Evolutionary conservation across 495 filamentous ascomycete species (phyloP), one percentile per base, ranked within the genome.

Genomic region (Bacidia rubella): DNA sequence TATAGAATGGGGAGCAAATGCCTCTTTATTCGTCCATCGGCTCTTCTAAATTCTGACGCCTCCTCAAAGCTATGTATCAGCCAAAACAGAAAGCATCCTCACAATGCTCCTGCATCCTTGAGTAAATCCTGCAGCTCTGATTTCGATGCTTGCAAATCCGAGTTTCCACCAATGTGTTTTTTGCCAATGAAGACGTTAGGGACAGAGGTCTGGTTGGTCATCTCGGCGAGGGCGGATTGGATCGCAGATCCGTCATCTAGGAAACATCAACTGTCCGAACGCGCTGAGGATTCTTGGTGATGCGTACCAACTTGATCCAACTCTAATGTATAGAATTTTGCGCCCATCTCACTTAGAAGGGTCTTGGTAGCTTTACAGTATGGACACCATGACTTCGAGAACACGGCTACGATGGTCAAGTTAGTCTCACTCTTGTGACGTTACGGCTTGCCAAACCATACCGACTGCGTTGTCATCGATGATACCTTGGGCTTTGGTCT

Each of bases 301-400:
- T 27, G 54, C 82, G 44, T 68, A 90, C 82, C 75, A 58, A 84
- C 75, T 74, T 88, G 70, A 70, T 98, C 90, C 54, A 98, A 70
- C 74, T 98, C 92, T 39, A 95, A 70, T 26, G 70, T 56, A 59
- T 74, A 79, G 67, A 78, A 87, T 62, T 88, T 86, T 42, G 86
- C 89, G 57, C 80, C 79, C 53, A 78, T 45, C 35, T 80, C 68
- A 58, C 69, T 74, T 59, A 99, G 73, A 35, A 87, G 71, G 10
- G 66, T 48, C 79, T 96, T 96, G 57, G 81, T 79, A 50, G 88
- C 75, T 26, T 64, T 70, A 75, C 90, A 97, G 78, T 94, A 90
- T n/a, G 90, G 90, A 77, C 92, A 99, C 70, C 85, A 95, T 12
- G 83, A 86, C 72, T 99, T 99, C 66, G 80, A 86, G 78, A 98